phyloP scores from a whole-genome alignment of 164 flowering plant species.

The Piper longum region DNA sequence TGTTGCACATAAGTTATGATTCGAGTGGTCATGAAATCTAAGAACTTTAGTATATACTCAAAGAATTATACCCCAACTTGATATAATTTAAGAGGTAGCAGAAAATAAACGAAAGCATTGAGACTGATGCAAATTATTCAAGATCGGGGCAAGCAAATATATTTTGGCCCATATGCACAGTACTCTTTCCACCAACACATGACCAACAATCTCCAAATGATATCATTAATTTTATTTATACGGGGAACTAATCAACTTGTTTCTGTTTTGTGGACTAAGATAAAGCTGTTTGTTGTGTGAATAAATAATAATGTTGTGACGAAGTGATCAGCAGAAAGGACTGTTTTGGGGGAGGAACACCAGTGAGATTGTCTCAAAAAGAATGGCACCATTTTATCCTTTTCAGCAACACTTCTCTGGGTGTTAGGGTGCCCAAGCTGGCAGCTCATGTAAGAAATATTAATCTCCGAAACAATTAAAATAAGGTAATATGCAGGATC shows the following conservation, averaged over 20 bases:
- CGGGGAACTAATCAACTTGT: neutral
- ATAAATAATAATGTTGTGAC: neutral
- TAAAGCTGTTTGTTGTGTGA: neutral
- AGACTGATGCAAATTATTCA: neutral
- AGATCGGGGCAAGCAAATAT: neutral
- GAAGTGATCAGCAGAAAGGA: neutral
- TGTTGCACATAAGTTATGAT: too few relatives aligned
- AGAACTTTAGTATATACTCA: too few relatives aligned
- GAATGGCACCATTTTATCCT: neutral
- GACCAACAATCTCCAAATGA: neutral
- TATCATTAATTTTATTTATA: too few relatives aligned
- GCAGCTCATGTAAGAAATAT: neutral
- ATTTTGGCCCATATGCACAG: constrained; percentile 12
- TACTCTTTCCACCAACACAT: constrained; percentile 15
- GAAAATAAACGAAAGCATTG: neutral
- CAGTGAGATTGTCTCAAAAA: neutral
- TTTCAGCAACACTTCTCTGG: neutral
- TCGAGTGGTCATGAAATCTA: too few relatives aligned
- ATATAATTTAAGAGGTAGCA: too few relatives aligned
- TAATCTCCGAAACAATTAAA: too few relatives aligned
- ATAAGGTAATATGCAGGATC: neutral
- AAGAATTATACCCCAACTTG: too few relatives aligned
- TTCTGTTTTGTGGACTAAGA: neutral
- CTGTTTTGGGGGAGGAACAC: neutral
- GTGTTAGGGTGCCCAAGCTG: neutral